These are phyloP conservation scores for Ophiostoma pallidulum DNA, from an alignment of 2,329 filamentous ascomycete genomes.

Conservation along the genomic window DNA sequence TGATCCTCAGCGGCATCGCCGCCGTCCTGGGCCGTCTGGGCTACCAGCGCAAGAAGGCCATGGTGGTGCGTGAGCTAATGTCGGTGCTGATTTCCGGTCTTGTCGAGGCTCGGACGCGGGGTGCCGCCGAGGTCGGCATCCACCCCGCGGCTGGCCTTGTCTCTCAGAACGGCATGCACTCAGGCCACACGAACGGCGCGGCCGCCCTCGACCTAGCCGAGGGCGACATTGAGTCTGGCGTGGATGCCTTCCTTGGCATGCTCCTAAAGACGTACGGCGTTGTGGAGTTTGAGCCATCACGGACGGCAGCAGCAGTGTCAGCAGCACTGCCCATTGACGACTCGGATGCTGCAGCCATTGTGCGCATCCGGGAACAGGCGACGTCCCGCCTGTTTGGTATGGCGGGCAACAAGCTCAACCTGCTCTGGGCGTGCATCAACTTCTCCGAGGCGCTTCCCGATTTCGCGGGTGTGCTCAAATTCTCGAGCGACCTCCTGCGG, in stretches of 20 bases:
- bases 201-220: constrained; percentile 53
- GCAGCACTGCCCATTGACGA: constrained; percentile 28
- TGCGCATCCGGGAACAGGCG: constrained; percentile 51
- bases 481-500: constrained; percentile 74
- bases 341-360: constrained; percentile 42
- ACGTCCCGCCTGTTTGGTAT: constrained; percentile 64
- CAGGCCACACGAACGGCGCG: constrained; percentile 39
- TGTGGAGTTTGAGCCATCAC: constrained; percentile 37
- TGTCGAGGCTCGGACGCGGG: constrained; percentile 82
- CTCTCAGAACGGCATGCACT: constrained; percentile 42
- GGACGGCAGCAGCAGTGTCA: constrained; percentile 13
- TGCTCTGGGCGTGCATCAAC: constrained; percentile 82
- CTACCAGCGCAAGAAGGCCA: constrained; percentile 79
- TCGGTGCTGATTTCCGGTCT: constrained; percentile 74
- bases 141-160: constrained; percentile 85
- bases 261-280: constrained; percentile 56
- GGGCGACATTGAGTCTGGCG: constrained; percentile 54
- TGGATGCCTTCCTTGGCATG: constrained; percentile 54
- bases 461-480: constrained; percentile 79
- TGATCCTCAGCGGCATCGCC: constrained; percentile 76
- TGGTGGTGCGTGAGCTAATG: constrained; percentile 79
- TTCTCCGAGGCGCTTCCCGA: constrained; percentile 91
- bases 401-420: constrained; percentile 69
- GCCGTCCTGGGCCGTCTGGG: constrained; percentile 74
- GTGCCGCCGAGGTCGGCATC: constrained; percentile 91